These are phyloP conservation scores for Kluyveromyces starmeri DNA, from an alignment of 805 yeast species.

Conservation along the genomic window DNA sequence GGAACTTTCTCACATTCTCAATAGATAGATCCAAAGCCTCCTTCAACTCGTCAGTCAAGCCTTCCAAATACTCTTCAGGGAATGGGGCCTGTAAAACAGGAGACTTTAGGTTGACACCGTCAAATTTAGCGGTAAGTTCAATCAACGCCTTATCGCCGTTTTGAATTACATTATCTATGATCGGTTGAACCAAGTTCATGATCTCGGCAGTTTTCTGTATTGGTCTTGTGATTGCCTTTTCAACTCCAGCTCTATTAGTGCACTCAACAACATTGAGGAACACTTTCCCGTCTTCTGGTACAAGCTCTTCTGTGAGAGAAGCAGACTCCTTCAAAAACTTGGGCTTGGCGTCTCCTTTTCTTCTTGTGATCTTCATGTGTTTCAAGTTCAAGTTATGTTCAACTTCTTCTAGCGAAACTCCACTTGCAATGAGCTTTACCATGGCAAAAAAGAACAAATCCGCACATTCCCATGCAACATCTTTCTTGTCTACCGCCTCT, in stretches of 20 bases:
- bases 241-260: constrained; percentile 34
- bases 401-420: constrained; percentile 71
- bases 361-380: constrained; percentile 77
- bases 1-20: constrained; percentile 84
- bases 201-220: constrained; percentile 89
- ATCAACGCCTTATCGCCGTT: constrained; percentile 82
- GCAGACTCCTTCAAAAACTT: constrained; percentile 43
- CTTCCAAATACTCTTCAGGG: constrained; percentile 64
- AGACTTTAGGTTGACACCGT: constrained; percentile 59
- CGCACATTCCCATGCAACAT: constrained; percentile 96
- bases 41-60: constrained; percentile 64
- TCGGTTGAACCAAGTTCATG: constrained; percentile 87
- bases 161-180: constrained; percentile 63
- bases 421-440: constrained; percentile 65
- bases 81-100: constrained; percentile 88
- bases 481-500: constrained; percentile 61
- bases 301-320: constrained; percentile 15
- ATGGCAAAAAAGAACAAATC: constrained; percentile 75
- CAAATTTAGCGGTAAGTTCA: constrained; percentile 88
- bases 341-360: constrained; percentile 93
- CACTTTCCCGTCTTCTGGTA: constrained; percentile 24
- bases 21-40: constrained; percentile 84
- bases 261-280: constrained; percentile 21
- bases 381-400: constrained; percentile 80
- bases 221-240: constrained; percentile 76